Percentiles rank a stretch among this genome's conserved stretches.
phyloP scores from a whole-genome alignment of 1,284 basidiomycete species.

The Fomitopsis betulina region DNA sequence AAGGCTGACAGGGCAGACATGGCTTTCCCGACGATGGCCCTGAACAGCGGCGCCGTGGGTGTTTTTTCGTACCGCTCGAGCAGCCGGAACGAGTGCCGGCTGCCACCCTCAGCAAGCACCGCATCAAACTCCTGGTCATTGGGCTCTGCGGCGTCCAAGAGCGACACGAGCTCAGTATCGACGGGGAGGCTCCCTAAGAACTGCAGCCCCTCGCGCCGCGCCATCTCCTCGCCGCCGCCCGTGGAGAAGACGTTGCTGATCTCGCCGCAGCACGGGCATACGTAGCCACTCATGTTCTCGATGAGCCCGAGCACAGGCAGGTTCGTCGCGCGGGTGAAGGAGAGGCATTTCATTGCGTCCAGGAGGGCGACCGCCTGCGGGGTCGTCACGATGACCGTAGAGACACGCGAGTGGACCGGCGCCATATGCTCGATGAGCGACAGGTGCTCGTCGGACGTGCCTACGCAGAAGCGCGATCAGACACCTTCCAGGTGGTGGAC shows the following conservation, averaged over 20 bases:
- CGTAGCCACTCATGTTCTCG: constrained; percentile 99
- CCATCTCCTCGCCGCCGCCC: constrained; percentile 89
- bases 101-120: constrained; percentile 17
- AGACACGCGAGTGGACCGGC: constrained; percentile 76
- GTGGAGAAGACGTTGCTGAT: constrained; percentile 94
- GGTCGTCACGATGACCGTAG: constrained; percentile 91
- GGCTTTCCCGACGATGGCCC: constrained; percentile 43
- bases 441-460: constrained; percentile 98
- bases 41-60: constrained; percentile 58
- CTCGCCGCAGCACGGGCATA: constrained; percentile 93
- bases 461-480: constrained; percentile 35
- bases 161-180: constrained; percentile 85
- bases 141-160: constrained; percentile 72
- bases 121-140: constrained; percentile 20
- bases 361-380: constrained; percentile 95
- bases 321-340: constrained; percentile 85
- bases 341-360: constrained; percentile 94
- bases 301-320: constrained; percentile 92
- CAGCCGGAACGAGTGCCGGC: constrained; percentile 38
- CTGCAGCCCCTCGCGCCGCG: constrained; percentile 63
- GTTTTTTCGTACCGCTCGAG: constrained; percentile 56
- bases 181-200: constrained; percentile 94
- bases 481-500: constrained; percentile 1
- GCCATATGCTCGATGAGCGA: constrained; percentile 92
- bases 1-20: constrained; percentile 17